phyloP scores from a whole-genome alignment of 2,329 filamentous ascomycete genomes.

The Sphaerostilbella broomeana region DNA sequence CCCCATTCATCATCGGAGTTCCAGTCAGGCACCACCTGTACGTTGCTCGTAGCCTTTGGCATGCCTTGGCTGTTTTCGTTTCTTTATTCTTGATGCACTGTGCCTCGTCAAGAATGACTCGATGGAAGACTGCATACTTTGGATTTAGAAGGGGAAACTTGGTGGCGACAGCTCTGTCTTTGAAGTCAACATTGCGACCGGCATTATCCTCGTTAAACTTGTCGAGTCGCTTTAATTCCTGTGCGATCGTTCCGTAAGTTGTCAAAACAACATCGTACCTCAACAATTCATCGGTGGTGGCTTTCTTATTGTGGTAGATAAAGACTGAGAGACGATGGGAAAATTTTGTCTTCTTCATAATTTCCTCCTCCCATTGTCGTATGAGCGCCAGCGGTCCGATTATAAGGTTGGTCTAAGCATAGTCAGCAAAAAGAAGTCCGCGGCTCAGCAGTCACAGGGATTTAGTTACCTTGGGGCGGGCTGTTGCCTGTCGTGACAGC shows the following conservation, averaged over 20 bases:
- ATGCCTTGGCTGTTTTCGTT: slow-evolving; percentile 66
- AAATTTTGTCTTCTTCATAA: slow-evolving; percentile 59
- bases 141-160: slow-evolving; percentile 55
- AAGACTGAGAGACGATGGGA: slow-evolving; percentile 56
- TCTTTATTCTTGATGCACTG: slow-evolving; percentile 75
- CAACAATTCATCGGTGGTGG: slow-evolving; percentile 52
- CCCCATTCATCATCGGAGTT: slow-evolving; percentile 83
- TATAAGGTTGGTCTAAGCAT: slow-evolving; percentile 67
- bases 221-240: slow-evolving; percentile 56
- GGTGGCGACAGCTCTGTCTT: slow-evolving; percentile 28
- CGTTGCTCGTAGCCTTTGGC: slow-evolving; percentile 56
- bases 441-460: too few species aligned
- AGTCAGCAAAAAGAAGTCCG: neutral
- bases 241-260: slow-evolving; percentile 70
- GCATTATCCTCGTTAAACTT: slow-evolving; percentile 44
- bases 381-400: slow-evolving; percentile 74
- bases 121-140: slow-evolving; percentile 58
- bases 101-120: slow-evolving; percentile 80
- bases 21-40: slow-evolving; percentile 77
- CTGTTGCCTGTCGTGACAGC: slow-evolving; percentile 55
- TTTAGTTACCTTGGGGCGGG: slow-evolving; percentile 26
- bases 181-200: slow-evolving; percentile 31
- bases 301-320: slow-evolving; percentile 64
- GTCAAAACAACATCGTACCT: slow-evolving; percentile 75
- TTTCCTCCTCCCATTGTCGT: slow-evolving; percentile 79